Percentiles rank a stretch among this genome's conserved stretches.
These are phyloP conservation scores for Suillus lakei DNA, from an alignment of 768 basidiomycete species.

Conservation along the genomic window DNA sequence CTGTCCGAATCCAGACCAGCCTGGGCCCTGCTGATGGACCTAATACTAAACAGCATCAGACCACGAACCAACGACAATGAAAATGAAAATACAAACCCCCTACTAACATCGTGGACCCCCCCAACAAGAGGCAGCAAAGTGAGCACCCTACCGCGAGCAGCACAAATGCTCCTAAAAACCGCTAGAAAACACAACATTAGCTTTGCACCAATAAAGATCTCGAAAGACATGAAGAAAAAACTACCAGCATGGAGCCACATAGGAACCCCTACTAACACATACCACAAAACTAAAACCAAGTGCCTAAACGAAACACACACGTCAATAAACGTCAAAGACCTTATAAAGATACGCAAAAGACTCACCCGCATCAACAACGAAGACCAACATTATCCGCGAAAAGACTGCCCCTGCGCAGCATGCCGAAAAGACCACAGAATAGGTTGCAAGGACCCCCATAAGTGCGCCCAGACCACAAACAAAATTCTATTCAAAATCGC, in stretches of 20 bases:
- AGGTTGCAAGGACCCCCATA: no score
- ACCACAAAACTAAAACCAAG: not conserved
- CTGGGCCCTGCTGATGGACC: not conserved
- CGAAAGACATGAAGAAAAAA: not conserved
- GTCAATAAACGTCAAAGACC: no score
- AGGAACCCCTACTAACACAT: not conserved
- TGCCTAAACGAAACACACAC: no score
- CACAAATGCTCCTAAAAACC: not conserved
- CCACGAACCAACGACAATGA: not conserved
- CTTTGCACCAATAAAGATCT: conserved; percentile 6
- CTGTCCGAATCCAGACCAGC: not conserved
- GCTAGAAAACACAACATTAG: not conserved
- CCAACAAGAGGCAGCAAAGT: not conserved
- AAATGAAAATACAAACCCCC: not conserved
- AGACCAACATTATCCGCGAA: no score
- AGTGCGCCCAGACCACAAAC: no score
- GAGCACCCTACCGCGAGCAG: not conserved
- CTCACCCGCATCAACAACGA: no score
- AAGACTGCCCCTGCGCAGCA: no score
- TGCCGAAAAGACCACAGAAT: no score
- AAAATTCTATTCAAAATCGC: no score
- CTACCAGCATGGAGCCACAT: conserved; percentile 20
- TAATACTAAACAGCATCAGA: not conserved
- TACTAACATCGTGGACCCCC: conserved; percentile 17
- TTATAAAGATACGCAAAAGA: no score